Percentiles rank a stretch among this genome's conserved stretches.
These are phyloP conservation scores for Parmelia sp. DNA, from an alignment of 495 filamentous ascomycete species.

Conservation along the genomic window DNA sequence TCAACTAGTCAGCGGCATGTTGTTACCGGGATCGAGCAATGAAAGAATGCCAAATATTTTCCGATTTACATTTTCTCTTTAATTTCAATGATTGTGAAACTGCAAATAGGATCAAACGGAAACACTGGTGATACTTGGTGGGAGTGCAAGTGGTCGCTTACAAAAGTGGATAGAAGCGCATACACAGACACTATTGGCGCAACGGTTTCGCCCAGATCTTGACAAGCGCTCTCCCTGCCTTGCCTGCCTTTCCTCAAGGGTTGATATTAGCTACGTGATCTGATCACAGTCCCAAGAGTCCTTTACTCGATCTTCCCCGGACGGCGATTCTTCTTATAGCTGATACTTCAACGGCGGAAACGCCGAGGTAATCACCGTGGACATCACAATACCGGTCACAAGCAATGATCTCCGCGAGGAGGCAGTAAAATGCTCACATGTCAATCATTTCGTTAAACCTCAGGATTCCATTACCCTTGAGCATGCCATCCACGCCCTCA, in stretches of 20 bases:
- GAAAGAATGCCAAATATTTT: background rate
- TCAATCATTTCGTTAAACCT: conserved; percentile 92
- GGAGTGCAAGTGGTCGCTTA: background rate
- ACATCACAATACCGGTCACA: background rate
- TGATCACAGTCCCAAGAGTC: background rate
- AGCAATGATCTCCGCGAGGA: background rate
- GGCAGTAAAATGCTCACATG: conserved; percentile 47
- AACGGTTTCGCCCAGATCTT: background rate
- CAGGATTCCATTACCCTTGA: conserved; percentile 79
- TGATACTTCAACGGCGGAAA: background rate
- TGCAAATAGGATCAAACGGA: background rate
- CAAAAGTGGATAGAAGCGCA: background rate
- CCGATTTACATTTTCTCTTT: background rate
- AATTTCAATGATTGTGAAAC: background rate
- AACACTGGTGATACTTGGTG: background rate
- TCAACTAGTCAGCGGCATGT: background rate
- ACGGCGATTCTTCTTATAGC: background rate
- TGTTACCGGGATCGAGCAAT: background rate
- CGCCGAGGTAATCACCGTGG: background rate
- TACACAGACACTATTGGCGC: background rate
- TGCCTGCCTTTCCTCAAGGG: background rate
- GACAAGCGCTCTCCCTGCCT: background rate
- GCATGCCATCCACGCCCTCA: conserved; percentile 75
- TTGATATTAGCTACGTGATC: background rate
- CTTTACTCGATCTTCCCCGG: background rate